These are phyloP conservation scores for Lojkania enalia DNA, from an alignment of 2,329 filamentous ascomycete species.

Conservation along the genomic window DNA sequence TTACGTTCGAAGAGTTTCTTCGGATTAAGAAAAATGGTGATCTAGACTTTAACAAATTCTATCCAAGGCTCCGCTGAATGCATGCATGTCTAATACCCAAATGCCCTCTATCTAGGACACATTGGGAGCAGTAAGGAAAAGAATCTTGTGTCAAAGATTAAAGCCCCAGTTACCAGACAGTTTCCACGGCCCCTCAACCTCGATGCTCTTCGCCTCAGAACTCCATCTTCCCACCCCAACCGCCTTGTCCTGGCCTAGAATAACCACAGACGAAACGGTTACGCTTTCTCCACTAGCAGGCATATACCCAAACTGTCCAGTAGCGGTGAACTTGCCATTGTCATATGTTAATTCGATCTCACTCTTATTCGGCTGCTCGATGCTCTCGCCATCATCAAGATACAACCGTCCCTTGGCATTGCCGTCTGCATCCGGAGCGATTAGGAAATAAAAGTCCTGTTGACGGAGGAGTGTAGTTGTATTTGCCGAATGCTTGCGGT, in stretches of 20 bases:
- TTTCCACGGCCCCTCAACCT: constrained; percentile 35
- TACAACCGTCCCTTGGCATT: constrained; percentile 70
- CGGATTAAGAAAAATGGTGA: too few relatives aligned
- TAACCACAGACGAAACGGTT: constrained; percentile 28
- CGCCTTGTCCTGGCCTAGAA: constrained; percentile 31
- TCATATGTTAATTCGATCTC: constrained; percentile 64
- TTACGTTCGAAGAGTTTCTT: too few relatives aligned
- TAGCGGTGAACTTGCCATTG: constrained; percentile 54
- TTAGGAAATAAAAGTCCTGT: constrained; percentile 70
- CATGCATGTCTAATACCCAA: too few relatives aligned
- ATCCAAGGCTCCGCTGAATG: too few relatives aligned
- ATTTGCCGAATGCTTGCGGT: constrained; percentile 59
- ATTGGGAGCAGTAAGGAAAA: too few relatives aligned
- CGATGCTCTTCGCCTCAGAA: constrained; percentile 18
- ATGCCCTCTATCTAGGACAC: too few relatives aligned
- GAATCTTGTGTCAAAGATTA: too few relatives aligned
- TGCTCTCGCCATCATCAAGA: constrained; percentile 73
- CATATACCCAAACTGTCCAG: constrained; percentile 59
- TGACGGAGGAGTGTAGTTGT: constrained; percentile 66
- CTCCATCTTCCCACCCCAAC: constrained; percentile 15
- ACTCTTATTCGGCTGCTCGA: constrained; percentile 62
- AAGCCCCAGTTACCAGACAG: constrained; percentile 27
- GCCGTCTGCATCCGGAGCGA: constrained; percentile 66
- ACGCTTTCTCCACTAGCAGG: constrained; percentile 27
- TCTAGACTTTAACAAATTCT: too few relatives aligned